Evolutionary conservation across 257 asterid genomes (phyloP), one percentile per base, ranked within the genome.

Genomic region (Handroanthus guayacan): DNA sequence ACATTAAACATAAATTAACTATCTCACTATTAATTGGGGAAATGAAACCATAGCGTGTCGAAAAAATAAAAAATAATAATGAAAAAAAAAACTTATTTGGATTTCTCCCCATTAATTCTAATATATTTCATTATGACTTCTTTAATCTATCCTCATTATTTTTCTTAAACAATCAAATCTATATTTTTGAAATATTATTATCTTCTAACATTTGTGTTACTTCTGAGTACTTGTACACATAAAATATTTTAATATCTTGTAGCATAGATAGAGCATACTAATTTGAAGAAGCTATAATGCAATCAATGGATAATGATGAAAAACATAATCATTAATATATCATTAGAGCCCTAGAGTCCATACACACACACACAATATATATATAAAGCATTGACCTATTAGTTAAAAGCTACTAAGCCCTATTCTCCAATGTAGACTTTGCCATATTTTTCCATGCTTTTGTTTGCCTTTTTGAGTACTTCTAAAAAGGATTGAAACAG

Each of bases 221-320:
- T 25, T 25, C 31, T 25, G 1, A 25, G 31, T 8, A 7, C 12
- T 44, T 44, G 12, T n/a, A 57, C 63, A 20, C 12, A 57, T 5
- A 10, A 9, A 18, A 14, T 11, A 50, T 50, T 13, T 18, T 47
- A 11, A 11, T 8, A 11, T 11, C 3, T 0, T 2, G 52, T 47
- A 43, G 8, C 47, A 47, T 1, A 9, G 9, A 47, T 11, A 9
- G 14, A 47, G 52, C 9, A 9, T 9, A 9, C 10, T 54, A 3
- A 48, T 58, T 2, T 60, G 39, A 16, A 39, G 18, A 41, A 78
- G n/a, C 48, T 55, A 5, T 1, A 41, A 64, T 17, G 50, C 75
- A 76, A 79, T 73, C 79, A 79, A 79, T 76, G 70, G 52, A 61
- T 61, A 82, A 80, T 82, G 78, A 82, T 82, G 84, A 17, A 48